These are phyloP conservation scores for Sporothrix pallida DNA, from an alignment of 2,329 filamentous ascomycete genomes.

Conservation along the genomic window DNA sequence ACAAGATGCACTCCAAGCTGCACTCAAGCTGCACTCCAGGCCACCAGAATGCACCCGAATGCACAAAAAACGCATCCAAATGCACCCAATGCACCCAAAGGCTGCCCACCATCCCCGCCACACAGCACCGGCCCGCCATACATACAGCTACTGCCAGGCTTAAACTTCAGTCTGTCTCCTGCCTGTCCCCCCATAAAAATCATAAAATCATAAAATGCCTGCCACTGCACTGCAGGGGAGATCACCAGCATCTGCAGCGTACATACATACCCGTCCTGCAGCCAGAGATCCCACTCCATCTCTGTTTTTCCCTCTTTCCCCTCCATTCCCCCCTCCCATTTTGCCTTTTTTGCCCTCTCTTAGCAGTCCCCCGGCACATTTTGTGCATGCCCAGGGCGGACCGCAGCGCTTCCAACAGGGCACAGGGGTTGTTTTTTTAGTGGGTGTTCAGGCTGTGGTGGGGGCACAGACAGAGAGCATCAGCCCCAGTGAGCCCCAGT, in stretches of 20 bases:
- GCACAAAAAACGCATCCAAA: background rate
- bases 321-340: background rate
- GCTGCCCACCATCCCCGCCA: background rate
- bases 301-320: background rate
- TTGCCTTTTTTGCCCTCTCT: background rate
- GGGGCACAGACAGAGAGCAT: background rate
- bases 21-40: too few species aligned
- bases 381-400: conserved; percentile 18
- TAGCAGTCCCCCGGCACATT: background rate
- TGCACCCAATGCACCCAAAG: conserved; percentile 2
- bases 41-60: background rate
- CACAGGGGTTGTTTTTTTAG: background rate
- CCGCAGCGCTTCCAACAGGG: conserved; percentile 8
- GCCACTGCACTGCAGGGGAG: conserved; percentile 27
- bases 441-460: too few species aligned
- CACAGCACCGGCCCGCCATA: conserved; percentile 29
- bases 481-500: conserved; percentile 4
- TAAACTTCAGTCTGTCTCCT: background rate
- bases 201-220: background rate
- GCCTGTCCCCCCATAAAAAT: too few species aligned
- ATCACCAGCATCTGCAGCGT: conserved; percentile 31
- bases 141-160: conserved; percentile 20
- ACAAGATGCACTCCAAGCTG: background rate
- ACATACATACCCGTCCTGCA: conserved; percentile 34
- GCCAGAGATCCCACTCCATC: conserved; percentile 13